These are phyloP conservation scores for Penicillium cinerascens DNA, from an alignment of 495 filamentous ascomycete species.

Conservation along the genomic window DNA sequence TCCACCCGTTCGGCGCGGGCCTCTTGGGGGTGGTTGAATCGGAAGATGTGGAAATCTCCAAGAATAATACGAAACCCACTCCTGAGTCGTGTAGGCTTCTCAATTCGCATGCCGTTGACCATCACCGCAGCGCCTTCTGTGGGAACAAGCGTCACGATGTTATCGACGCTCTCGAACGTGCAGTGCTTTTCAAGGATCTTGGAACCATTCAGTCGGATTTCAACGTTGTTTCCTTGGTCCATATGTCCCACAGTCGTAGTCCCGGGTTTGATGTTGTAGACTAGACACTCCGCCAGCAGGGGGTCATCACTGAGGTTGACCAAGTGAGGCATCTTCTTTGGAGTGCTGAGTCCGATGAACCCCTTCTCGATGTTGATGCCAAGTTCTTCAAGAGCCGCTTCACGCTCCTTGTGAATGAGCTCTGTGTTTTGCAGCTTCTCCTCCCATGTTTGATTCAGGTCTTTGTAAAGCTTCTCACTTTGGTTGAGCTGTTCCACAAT, in stretches of 20 bases:
- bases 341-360: constrained; percentile 90
- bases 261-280: constrained; percentile 97
- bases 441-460: constrained; percentile 99
- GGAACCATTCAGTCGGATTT: constrained; percentile 91
- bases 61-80: constrained; percentile 94
- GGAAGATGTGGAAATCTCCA: constrained; percentile 98
- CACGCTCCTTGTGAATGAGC: constrained; percentile 94
- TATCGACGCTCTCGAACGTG: constrained; percentile 87
- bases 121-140: constrained; percentile 90
- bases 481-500: constrained; percentile 95
- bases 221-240: constrained; percentile 70
- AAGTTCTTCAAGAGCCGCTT: constrained; percentile 90
- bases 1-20: constrained; percentile 90
- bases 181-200: constrained; percentile 92
- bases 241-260: constrained; percentile 91
- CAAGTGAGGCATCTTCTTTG: constrained; percentile 98
- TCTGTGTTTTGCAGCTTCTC: constrained; percentile 94
- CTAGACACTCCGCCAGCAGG: constrained; percentile 89
- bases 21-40: constrained; percentile 97
- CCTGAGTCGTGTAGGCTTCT: constrained; percentile 75
- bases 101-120: constrained; percentile 90
- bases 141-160: constrained; percentile 83
- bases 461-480: constrained; percentile 91
- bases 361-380: constrained; percentile 99
- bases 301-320: constrained; percentile 98